Evolutionary conservation across 1,284 basidiomycete species (phyloP).

Genomic region (Apiotrichum mycotoxinovorans): DNA sequence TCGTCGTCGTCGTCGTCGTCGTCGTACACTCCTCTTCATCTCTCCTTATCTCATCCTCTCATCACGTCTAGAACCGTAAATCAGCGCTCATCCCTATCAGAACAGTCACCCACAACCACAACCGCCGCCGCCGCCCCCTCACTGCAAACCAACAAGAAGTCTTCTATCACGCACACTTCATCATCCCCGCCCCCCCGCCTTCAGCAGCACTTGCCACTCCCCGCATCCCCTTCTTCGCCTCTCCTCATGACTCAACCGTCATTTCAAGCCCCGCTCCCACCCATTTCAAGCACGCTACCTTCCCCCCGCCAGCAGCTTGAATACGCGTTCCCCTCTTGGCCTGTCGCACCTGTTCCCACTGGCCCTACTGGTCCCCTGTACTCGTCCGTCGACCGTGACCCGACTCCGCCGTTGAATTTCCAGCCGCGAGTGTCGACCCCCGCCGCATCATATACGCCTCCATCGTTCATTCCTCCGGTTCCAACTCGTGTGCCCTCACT

Average conservation of each 20-base stretch:
- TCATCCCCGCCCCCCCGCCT: neutral
- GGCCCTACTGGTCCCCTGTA: neutral
- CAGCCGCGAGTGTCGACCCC: neutral
- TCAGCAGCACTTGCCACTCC: too few relatives aligned
- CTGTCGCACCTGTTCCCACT: neutral
- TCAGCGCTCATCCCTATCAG: too few relatives aligned
- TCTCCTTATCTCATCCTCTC: too few relatives aligned
- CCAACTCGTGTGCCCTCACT: neutral
- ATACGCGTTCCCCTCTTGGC: neutral
- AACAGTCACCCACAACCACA: neutral
- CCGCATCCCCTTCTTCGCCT: neutral
- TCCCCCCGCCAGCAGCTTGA: conserved; percentile 1
- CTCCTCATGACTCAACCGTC: conserved; percentile 3
- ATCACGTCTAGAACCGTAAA: too few relatives aligned
- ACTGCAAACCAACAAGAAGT: neutral
- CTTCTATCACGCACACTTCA: neutral
- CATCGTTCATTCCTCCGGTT: neutral
- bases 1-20: too few relatives aligned
- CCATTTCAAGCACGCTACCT: conserved; percentile 3
- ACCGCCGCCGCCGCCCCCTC: neutral
- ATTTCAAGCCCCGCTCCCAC: conserved; percentile 12
- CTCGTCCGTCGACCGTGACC: neutral
- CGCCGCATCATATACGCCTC: neutral
- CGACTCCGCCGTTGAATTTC: neutral
- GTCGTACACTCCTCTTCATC: too few relatives aligned